Base-by-base conservation (phyloP, 2,329 filamentous ascomycete species). In the Colletotrichum incanum region DNA sequence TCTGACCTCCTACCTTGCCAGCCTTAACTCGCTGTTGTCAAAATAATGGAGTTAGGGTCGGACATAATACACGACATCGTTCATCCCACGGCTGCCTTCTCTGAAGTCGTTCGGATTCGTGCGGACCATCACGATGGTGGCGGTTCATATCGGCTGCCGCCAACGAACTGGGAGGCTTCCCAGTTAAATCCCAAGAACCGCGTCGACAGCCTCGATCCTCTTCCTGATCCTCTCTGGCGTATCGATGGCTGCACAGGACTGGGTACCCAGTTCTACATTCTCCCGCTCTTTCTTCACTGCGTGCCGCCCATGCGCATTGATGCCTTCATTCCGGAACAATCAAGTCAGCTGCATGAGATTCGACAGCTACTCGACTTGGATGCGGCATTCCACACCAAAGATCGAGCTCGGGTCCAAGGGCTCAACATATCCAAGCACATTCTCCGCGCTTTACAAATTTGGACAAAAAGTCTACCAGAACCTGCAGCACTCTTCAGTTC, bases 181-280 rank as follows among this genome's bases (percentile, higher is more conserved):
- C 79, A 82, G 50, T 81, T 91, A 52, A 91, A 91, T 73, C 89
- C 89, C 9, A 90, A 89, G 77, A 91, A 90, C 76, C 85, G 89
- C 71, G 87, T 91, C 76, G 85, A 91, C 77, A 89, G 87, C 73
- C 84, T 91, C 20, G 84, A 83, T 3, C 78, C 82, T 9, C 83
- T 84, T 2, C 61, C 75, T 18, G 75, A 80, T 0, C 84, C 88
- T 2, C 78, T 88, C 9, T 92, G 89, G 89, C 84, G 87, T 43
- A 86, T 92, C 59, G 89, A 91, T 74, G 89, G 89, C 60, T 88
- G 86, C 75, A 86, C 87, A 28, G 86, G 85, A 23, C 83, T 88
- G 66, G 89, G 89, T 5, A 90, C 87, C 14, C 89, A 90, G 77
- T 89, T 87, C 76, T 91, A 88, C 76, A 86, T 84, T 37, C 77